Conservation (phyloP, 2,329 filamentous ascomycete species). For the Apiospora arundinis region DNA sequence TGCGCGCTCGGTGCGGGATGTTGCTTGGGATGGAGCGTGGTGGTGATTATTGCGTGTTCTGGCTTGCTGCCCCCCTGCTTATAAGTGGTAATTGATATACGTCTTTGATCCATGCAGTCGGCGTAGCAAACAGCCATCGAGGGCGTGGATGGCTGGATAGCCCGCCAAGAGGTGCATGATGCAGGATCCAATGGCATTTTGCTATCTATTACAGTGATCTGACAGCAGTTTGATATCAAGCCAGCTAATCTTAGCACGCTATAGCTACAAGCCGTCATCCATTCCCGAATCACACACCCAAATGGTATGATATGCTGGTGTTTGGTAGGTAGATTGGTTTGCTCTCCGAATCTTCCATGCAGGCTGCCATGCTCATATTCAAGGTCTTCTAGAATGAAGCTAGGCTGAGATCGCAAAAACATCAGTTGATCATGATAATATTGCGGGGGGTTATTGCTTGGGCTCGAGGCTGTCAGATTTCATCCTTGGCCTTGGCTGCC, state of each 20-base stretch:
- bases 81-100: not conserved
- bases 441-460: not conserved
- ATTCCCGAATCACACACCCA: not conserved
- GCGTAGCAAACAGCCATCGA: not conserved
- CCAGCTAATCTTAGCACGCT: not conserved
- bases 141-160: not conserved
- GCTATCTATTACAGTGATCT: not conserved
- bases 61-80: not conserved
- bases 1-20: not conserved
- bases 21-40: not conserved
- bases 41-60: not conserved
- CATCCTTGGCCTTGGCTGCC: not conserved
- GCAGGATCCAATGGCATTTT: not conserved
- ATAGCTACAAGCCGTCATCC: not conserved
- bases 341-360: not conserved
- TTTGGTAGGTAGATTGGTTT: not conserved
- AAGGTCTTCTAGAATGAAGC: not conserved
- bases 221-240: not conserved
- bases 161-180: not conserved
- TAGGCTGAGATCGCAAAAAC: not conserved
- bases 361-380: not conserved
- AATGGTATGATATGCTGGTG: not conserved
- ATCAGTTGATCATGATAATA: not conserved
- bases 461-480: not conserved
- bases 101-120: not conserved